A percentile compares a stretch with the other conserved stretches of the same genome.
Conservation (phyloP, 2,329 filamentous ascomycete species). For the Epichloe gansuensis region DNA sequence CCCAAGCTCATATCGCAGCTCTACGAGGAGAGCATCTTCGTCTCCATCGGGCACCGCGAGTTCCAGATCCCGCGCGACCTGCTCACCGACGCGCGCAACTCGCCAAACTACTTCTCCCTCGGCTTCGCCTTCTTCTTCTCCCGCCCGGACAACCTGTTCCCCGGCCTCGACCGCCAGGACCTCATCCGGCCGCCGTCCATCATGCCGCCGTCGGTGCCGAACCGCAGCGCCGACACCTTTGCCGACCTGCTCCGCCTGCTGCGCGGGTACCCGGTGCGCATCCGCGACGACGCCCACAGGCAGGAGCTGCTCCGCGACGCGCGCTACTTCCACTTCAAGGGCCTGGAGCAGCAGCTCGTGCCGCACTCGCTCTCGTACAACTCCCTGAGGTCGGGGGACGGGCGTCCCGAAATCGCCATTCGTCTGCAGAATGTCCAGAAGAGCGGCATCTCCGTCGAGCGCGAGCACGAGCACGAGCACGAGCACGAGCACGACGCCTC, state of each 20-base stretch:
- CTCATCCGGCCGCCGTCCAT: conserved; percentile 82
- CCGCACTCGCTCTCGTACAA: conserved; percentile 68
- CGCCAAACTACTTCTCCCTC: conserved; percentile 90
- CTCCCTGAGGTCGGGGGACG: conserved; percentile 32
- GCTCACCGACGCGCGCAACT: conserved; percentile 74
- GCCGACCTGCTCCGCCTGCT: conserved; percentile 69
- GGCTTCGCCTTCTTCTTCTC: conserved; percentile 84
- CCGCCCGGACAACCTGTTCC: conserved; percentile 67
- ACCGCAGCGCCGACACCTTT: conserved; percentile 73
- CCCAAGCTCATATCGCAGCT: conserved; percentile 83
- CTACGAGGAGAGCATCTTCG: conserved; percentile 83
- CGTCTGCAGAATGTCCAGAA: conserved; percentile 80
- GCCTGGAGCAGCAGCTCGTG: conserved; percentile 76
- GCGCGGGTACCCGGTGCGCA: conserved; percentile 69
- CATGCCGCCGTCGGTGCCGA: conserved; percentile 66
- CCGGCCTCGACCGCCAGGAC: conserved; percentile 64
- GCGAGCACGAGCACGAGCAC: conserved; percentile 27
- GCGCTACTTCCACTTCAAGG: conserved; percentile 86
- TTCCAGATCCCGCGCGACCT: conserved; percentile 86
- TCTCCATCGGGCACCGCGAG: conserved; percentile 73
- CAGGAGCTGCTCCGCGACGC: conserved; percentile 70
- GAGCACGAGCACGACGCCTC: conserved; percentile 4
- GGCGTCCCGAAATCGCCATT: conserved; percentile 63
- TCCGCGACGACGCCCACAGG: conserved; percentile 65
- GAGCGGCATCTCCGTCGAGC: conserved; percentile 56